A percentile compares a stretch with the other conserved stretches of the same genome.
Conservation (phyloP, 1,139 yeast genomes). For the Protomyces inundatus region DNA sequence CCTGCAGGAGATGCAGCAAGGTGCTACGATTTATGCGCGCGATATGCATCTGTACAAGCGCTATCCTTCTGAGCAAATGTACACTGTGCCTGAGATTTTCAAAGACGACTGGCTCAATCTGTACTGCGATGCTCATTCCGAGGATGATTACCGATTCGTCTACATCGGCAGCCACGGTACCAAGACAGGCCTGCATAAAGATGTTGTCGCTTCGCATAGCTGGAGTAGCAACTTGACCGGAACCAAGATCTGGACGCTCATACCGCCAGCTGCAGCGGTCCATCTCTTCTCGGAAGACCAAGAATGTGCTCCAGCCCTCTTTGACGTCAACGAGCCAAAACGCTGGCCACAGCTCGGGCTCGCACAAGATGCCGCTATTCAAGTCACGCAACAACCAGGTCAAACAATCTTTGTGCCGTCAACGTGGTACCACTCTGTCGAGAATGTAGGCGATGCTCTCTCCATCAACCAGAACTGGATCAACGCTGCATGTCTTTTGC, state of each 20-base stretch:
- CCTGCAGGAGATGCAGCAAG: neutral
- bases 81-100: conserved; percentile 14
- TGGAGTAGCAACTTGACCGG: conserved; percentile 26
- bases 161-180: conserved; percentile 24
- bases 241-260: conserved; percentile 26
- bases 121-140: conserved; percentile 1
- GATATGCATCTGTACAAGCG: conserved; percentile 20
- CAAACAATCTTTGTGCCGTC: conserved; percentile 29
- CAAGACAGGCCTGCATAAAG: conserved; percentile 25
- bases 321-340: conserved; percentile 1
- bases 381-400: conserved; percentile 22
- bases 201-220: conserved; percentile 26
- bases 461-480: conserved; percentile 29
- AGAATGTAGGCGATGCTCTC: conserved; percentile 21
- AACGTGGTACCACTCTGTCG: conserved; percentile 28
- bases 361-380: conserved; percentile 10
- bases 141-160: conserved; percentile 26
- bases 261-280: conserved; percentile 10
- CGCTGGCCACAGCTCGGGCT: conserved; percentile 3
- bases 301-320: conserved; percentile 7
- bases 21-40: conserved; percentile 7
- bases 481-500: conserved; percentile 18
- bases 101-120: conserved; percentile 27
- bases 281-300: neutral
- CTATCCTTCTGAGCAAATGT: conserved; percentile 1